Conservation (phyloP, 2,329 filamentous ascomycete genomes). For the Thielaviopsis populi region DNA sequence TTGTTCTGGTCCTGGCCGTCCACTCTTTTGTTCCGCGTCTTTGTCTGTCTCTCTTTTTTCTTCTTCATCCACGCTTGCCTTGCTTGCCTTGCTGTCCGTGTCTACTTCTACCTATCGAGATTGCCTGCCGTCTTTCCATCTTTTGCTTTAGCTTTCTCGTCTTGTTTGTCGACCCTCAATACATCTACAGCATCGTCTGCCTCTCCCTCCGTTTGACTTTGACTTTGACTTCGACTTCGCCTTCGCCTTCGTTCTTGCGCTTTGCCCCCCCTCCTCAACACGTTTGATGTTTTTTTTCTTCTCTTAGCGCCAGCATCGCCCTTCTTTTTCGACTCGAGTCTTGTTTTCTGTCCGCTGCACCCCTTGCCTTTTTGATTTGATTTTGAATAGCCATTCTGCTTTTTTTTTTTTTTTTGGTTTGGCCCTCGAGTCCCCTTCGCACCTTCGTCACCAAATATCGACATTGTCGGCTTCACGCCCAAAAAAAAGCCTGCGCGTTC, state of each 20-base stretch:
- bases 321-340: background rate
- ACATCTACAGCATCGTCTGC: background rate
- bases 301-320: slow-evolving; percentile 2
- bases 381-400: no score
- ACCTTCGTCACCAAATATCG: background rate
- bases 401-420: no score
- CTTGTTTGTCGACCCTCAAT: slow-evolving; percentile 3
- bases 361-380: background rate
- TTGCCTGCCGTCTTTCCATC: no score
- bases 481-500: background rate
- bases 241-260: background rate
- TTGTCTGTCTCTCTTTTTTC: slow-evolving; percentile 11
- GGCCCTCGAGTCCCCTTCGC: background rate
- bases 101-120: slow-evolving; percentile 3
- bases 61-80: slow-evolving; percentile 13
- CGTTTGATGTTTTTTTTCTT: background rate
- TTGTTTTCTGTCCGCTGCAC: background rate
- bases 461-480: background rate
- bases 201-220: no score
- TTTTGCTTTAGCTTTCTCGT: background rate
- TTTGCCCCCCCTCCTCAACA: background rate
- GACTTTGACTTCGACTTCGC: background rate
- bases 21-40: slow-evolving; percentile 20
- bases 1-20: slow-evolving; percentile 30
- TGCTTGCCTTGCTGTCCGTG: background rate